Evolutionary conservation across 345 rosid genomes (phyloP), one percentile per base, ranked within the genome.

Genomic region (Anastatica hierochuntica): DNA sequence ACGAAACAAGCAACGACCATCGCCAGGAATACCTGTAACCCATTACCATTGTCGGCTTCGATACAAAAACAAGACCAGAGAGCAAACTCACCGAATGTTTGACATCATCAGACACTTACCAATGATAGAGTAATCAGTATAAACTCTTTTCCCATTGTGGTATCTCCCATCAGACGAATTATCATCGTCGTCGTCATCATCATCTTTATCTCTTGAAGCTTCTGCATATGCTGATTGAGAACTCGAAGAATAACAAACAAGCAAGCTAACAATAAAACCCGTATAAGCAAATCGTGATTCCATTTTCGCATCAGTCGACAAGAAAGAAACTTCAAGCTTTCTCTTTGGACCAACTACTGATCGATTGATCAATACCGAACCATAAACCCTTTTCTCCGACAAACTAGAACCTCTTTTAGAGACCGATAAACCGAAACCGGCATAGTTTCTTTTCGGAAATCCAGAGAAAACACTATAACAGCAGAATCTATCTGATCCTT

Each of bases 1-100:
- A 15, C 98, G 90, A 62, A 92, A 92, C 81, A 92, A 72, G 53
- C 98, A 92, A 47, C 98, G 75, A 15, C 98, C 98, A 74, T 92
- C 96, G 40, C 98, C 96, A 33, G 96, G 98, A 49, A 92, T 79
- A 60, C 95, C 98, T 88, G 75, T 56, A 77, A 7, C 29, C 14
- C 41, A 49, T 29, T 36, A 38, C 41, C 47, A 43, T 35, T 41
- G 14, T 31, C 20, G 2, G 34, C 17, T 39, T 1, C 20, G 34
- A 45, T n/a, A 14, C 8, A 7, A 50, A 0, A 1, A 12, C 26
- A 52, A 7, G 23, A 23, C 6, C 1, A 38, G 13, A 4, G 2
- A 19, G 8, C 31, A 14, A 7, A 21, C 14, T 3, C n/a, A n/a
- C n/a, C n/a, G n/a, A n/a, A n/a, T n/a, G n/a, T n/a, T n/a, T 12